Evolutionary conservation across 2,329 filamentous ascomycete genomes (phyloP).

Genomic region (Gremmenia infestans): DNA sequence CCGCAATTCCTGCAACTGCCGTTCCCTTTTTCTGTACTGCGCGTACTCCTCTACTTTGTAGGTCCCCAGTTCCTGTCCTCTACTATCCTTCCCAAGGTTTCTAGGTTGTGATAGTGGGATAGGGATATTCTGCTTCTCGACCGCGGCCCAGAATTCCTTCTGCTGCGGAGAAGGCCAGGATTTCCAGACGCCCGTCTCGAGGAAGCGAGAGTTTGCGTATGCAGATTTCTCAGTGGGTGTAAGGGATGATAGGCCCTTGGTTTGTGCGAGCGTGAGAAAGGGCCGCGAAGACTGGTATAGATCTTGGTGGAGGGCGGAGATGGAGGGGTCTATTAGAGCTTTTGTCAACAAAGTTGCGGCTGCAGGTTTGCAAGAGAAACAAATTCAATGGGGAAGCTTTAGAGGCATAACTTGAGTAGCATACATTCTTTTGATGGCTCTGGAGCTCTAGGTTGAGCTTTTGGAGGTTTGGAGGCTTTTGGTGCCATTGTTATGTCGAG

Average conservation of each 20-base stretch:
- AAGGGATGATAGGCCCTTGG: slow-evolving; percentile 19
- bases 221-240: slow-evolving; percentile 21
- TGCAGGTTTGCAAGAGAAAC: neutral
- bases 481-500: slow-evolving; percentile 23
- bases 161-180: slow-evolving; percentile 20
- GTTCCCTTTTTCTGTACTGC: slow-evolving; percentile 17
- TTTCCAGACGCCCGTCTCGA: slow-evolving; percentile 24
- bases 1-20: slow-evolving; percentile 16
- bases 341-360: neutral
- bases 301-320: slow-evolving; percentile 23
- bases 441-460: slow-evolving; percentile 18
- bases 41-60: slow-evolving; percentile 22
- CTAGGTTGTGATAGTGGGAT: slow-evolving; percentile 22
- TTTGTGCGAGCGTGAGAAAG: slow-evolving; percentile 18
- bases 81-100: slow-evolving; percentile 21
- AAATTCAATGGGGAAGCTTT: neutral
- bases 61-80: slow-evolving; percentile 19
- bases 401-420: neutral
- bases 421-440: slow-evolving; percentile 23
- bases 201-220: slow-evolving; percentile 21
- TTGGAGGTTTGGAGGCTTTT: slow-evolving; percentile 20
- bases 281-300: slow-evolving; percentile 24
- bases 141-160: slow-evolving; percentile 25
- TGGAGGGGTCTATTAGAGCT: slow-evolving; percentile 21
- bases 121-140: slow-evolving; percentile 24